Conservation (phyloP, 805 yeast species). For the Candida lessepsii region DNA sequence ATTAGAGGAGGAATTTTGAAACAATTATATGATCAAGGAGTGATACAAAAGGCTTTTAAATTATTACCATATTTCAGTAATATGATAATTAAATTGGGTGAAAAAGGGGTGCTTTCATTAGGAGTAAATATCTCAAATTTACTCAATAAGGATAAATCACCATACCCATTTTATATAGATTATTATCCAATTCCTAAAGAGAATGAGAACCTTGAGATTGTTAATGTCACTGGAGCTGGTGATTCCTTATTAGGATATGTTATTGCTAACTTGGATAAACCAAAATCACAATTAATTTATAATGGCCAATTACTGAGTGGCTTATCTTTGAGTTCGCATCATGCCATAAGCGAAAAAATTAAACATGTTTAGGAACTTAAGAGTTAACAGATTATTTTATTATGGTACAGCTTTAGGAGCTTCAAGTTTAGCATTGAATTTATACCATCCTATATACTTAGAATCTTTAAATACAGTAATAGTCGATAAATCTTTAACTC, state of each 20-base stretch:
- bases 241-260: slow-evolving; percentile 74
- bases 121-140: slow-evolving; percentile 33
- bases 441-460: slow-evolving; percentile 12
- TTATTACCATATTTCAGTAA: slow-evolving; percentile 73
- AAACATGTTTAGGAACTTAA: slow-evolving; percentile 5
- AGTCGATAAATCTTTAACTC: slow-evolving; percentile 51
- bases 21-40: slow-evolving; percentile 39
- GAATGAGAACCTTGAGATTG: slow-evolving; percentile 33
- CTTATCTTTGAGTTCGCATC: slow-evolving; percentile 18
- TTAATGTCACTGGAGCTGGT: slow-evolving; percentile 86
- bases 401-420: slow-evolving; percentile 4
- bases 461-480: slow-evolving; percentile 11
- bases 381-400: not conserved
- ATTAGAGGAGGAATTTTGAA: slow-evolving; percentile 34
- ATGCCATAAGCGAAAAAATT: slow-evolving; percentile 19
- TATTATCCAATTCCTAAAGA: slow-evolving; percentile 50
- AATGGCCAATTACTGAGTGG: slow-evolving; percentile 45
- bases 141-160: not conserved
- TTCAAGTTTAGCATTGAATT: slow-evolving; percentile 7
- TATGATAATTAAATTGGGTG: slow-evolving; percentile 65
- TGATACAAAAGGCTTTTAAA: slow-evolving; percentile 65
- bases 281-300: slow-evolving; percentile 19
- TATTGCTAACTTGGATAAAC: slow-evolving; percentile 27
- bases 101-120: slow-evolving; percentile 52
- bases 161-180: slow-evolving; percentile 58